phyloP scores from a whole-genome alignment of 2,329 filamentous ascomycete genomes.

The Sphaerulina musiva region DNA sequence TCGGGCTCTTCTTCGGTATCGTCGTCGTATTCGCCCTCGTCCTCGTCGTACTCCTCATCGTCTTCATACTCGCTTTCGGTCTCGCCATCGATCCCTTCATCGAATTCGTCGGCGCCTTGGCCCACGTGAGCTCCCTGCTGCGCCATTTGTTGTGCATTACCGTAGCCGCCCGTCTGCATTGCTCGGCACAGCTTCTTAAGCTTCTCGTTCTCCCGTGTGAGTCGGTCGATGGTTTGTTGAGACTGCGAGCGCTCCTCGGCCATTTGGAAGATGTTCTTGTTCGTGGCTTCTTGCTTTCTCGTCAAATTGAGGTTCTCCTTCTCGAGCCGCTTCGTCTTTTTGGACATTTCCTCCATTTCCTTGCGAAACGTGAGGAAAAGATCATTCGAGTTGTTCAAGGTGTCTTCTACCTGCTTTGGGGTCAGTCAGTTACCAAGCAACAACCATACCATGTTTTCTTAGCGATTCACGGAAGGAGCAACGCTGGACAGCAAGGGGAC shows the following conservation, averaged over 20 bases:
- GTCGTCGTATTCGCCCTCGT: conserved; percentile 58
- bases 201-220: conserved; percentile 80
- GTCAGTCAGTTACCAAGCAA: conserved; percentile 35
- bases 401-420: conserved; percentile 84
- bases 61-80: conserved; percentile 62
- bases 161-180: conserved; percentile 91
- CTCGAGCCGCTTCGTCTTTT: conserved; percentile 93
- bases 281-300: conserved; percentile 87
- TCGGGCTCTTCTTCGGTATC: conserved; percentile 50
- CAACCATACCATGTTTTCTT: conserved; percentile 4
- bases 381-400: conserved; percentile 96
- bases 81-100: conserved; percentile 39
- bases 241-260: conserved; percentile 80
- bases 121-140: conserved; percentile 13
- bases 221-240: conserved; percentile 68
- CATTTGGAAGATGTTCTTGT: conserved; percentile 94
- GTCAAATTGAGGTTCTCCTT: conserved; percentile 91
- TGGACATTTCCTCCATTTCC: conserved; percentile 99
- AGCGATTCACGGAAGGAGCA: conserved; percentile 5
- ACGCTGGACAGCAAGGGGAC: conserved; percentile 6
- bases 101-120: conserved; percentile 23
- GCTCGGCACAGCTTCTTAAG: conserved; percentile 90
- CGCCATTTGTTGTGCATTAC: conserved; percentile 34
- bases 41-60: conserved; percentile 60
- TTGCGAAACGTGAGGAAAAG: conserved; percentile 94